phyloP scores from a whole-genome alignment of 2,329 filamentous ascomycete species.

The Cladosporium sp. region DNA sequence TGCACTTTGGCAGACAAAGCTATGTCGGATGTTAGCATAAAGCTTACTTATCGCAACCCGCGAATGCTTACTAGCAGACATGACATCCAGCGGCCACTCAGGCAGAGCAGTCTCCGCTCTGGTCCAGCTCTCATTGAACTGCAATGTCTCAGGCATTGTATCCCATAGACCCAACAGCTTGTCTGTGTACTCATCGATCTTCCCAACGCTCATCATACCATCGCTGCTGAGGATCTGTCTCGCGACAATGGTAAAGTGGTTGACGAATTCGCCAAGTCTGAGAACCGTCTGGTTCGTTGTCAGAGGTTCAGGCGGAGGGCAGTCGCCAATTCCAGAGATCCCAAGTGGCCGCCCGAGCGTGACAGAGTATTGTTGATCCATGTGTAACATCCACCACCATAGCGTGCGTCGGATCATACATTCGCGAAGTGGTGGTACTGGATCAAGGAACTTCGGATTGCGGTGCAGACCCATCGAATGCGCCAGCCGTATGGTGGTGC shows the following conservation, averaged over 20 bases:
- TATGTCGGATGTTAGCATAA: slow-evolving; percentile 23
- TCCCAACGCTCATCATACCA: slow-evolving; percentile 41
- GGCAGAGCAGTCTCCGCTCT: slow-evolving; percentile 40
- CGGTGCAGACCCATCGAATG: slow-evolving; percentile 53
- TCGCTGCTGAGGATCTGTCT: slow-evolving; percentile 49
- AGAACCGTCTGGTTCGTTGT: slow-evolving; percentile 47
- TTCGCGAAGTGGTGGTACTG: slow-evolving; percentile 44
- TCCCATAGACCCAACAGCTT: slow-evolving; percentile 44
- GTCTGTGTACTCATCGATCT: slow-evolving; percentile 52
- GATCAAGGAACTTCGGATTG: slow-evolving; percentile 48
- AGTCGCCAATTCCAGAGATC: slow-evolving; percentile 52
- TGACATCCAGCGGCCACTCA: slow-evolving; percentile 49
- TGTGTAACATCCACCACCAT: slow-evolving; percentile 56
- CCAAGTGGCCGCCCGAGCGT: slow-evolving; percentile 51
- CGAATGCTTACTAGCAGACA: slow-evolving; percentile 43
- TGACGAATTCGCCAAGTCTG: slow-evolving; percentile 48
- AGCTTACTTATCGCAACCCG: too few relatives aligned
- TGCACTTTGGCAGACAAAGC: slow-evolving; percentile 51
- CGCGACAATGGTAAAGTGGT: slow-evolving; percentile 50
- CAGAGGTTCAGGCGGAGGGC: slow-evolving; percentile 47
- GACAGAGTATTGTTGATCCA: slow-evolving; percentile 54
- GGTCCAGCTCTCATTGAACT: slow-evolving; percentile 50
- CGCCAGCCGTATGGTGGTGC: slow-evolving; percentile 50
- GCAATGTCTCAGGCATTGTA: slow-evolving; percentile 49
- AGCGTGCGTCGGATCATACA: slow-evolving; percentile 45